A percentile compares a stretch with the other conserved stretches of the same genome.
Conservation (phyloP, 129 eudicot genomes). For the Kitagawia praeruptora region DNA sequence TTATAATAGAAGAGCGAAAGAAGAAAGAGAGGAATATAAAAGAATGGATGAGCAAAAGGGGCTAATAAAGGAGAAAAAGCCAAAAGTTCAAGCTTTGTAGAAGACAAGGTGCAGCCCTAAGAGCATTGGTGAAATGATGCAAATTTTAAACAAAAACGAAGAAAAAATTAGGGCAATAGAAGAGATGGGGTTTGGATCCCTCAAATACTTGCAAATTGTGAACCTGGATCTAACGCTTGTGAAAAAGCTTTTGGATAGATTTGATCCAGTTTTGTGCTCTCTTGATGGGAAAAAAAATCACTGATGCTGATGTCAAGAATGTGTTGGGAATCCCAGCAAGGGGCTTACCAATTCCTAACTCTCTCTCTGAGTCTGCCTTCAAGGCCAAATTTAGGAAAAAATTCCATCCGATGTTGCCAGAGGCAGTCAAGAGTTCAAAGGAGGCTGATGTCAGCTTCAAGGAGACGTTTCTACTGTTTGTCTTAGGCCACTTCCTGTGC, state of each 20-base stretch:
- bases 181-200: slow-evolving; percentile 8
- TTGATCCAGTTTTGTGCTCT: slow-evolving; percentile 4
- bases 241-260: slow-evolving; percentile 6
- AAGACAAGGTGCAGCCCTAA: slow-evolving; percentile 8
- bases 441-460: too few relatives aligned
- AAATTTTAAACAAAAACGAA: neutral
- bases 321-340: slow-evolving; percentile 8
- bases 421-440: too few relatives aligned
- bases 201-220: slow-evolving; percentile 1
- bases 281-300: slow-evolving; percentile 4
- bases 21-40: slow-evolving; percentile 5
- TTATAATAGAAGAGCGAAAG: neutral
- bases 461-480: too few relatives aligned
- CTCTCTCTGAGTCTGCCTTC: neutral
- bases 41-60: slow-evolving; percentile 6
- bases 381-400: too few relatives aligned
- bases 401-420: too few relatives aligned
- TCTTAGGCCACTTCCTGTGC: too few relatives aligned
- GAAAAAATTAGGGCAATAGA: slow-evolving; percentile 1
- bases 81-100: slow-evolving; percentile 4
- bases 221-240: slow-evolving; percentile 6
- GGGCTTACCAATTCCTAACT: slow-evolving; percentile 9
- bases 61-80: slow-evolving; percentile 4
- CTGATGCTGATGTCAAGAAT: slow-evolving; percentile 4
- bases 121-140: slow-evolving; percentile 4